These are phyloP conservation scores for Mycothermus thermophilus DNA, from an alignment of 495 filamentous ascomycete species.

Conservation along the genomic window DNA sequence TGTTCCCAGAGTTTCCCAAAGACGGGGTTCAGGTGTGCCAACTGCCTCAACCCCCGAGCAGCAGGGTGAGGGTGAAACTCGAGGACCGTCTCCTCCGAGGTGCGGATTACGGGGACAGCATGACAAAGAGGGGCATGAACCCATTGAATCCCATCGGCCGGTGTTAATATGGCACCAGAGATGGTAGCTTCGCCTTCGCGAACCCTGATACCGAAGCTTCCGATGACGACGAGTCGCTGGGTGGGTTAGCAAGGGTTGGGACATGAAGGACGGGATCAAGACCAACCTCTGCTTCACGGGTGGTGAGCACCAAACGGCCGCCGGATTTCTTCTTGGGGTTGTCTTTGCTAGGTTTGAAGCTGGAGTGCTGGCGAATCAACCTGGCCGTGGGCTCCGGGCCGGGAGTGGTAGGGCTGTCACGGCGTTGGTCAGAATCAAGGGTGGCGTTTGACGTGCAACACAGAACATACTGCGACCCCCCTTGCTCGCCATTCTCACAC, in stretches of 20 bases:
- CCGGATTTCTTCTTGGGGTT: conserved; percentile 26
- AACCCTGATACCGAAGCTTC: conserved; percentile 61
- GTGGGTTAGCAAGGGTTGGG: neutral
- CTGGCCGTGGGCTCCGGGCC: neutral
- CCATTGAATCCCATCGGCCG: conserved; percentile 38
- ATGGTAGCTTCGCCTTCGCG: conserved; percentile 44
- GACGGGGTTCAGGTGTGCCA: conserved; percentile 50
- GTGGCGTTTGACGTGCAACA: neutral
- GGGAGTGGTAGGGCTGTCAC: neutral
- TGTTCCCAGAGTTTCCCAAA: conserved; percentile 72
- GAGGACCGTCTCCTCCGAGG: conserved; percentile 35
- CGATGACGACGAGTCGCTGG: conserved; percentile 54
- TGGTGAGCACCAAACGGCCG: conserved; percentile 21
- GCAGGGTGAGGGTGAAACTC: conserved; percentile 38
- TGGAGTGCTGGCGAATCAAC: conserved; percentile 20
- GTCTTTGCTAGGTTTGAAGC: conserved; percentile 30
- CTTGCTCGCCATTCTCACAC: neutral
- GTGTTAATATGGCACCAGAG: conserved; percentile 49
- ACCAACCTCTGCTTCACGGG: conserved; percentile 35
- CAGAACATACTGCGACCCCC: neutral
- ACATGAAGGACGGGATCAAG: no score
- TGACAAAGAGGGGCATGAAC: conserved; percentile 66
- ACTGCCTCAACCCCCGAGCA: conserved; percentile 38
- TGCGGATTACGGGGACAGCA: conserved; percentile 58
- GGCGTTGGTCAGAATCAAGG: neutral